Conservation (phyloP, 139 green algal species). For the Chlamydomonas sphaeroides region DNA sequence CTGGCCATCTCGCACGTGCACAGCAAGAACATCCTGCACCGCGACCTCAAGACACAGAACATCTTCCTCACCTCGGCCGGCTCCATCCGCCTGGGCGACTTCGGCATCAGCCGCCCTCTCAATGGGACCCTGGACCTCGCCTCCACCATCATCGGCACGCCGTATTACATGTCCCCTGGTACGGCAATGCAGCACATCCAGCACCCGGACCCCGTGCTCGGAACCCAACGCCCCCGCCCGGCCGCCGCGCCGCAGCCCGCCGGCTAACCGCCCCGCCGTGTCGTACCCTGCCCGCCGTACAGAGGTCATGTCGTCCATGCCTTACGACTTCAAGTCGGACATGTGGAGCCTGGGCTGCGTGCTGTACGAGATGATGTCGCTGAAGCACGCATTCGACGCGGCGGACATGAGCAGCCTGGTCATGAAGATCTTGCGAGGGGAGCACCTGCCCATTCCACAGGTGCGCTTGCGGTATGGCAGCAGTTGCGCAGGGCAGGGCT, state of each 20-base stretch:
- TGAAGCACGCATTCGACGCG: constrained; percentile 68
- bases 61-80: constrained; percentile 56
- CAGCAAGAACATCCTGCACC: constrained; percentile 63
- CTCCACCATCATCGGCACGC: constrained; percentile 68
- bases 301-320: constrained; percentile 49
- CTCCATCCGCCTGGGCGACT: constrained; percentile 68
- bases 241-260: too few species aligned
- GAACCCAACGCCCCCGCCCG: too few species aligned
- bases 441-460: constrained; percentile 56
- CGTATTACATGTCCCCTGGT: constrained; percentile 71
- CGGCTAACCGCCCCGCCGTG: too few species aligned
- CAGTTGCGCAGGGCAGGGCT: too few species aligned
- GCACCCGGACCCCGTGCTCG: too few species aligned
- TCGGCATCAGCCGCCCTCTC: constrained; percentile 63
- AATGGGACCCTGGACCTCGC: constrained; percentile 57
- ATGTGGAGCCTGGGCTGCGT: constrained; percentile 72
- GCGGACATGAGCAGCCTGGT: constrained; percentile 61
- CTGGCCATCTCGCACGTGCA: constrained; percentile 60
- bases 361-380: constrained; percentile 72
- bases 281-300: too few species aligned
- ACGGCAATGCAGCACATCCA: too few species aligned
- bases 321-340: constrained; percentile 74
- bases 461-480: not conserved
- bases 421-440: constrained; percentile 58
- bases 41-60: constrained; percentile 65